A percentile compares a stretch with the other conserved stretches of the same genome.
Conservation (phyloP, 352 stramenopile genomes). For the Globisporangium uncinulatum region DNA sequence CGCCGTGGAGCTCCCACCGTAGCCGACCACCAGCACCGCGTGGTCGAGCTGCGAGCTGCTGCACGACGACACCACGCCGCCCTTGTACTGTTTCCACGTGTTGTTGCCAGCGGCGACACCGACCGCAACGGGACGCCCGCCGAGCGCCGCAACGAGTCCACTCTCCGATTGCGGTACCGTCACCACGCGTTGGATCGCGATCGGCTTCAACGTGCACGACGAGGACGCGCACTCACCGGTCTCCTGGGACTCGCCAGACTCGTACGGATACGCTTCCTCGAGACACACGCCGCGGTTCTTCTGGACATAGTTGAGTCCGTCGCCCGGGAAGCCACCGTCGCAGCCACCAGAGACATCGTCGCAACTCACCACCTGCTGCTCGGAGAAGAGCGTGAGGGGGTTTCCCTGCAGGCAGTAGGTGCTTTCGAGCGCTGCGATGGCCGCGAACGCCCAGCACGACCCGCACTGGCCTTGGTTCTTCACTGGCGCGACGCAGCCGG, state of each 20-base stretch:
- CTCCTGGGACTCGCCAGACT: slow-evolving; percentile 32
- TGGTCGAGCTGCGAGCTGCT: slow-evolving; percentile 94
- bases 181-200: slow-evolving; percentile 45
- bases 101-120: slow-evolving; percentile 93
- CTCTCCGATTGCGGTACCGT: slow-evolving; percentile 65
- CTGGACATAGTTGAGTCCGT: slow-evolving; percentile 89
- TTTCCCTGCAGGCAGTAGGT: slow-evolving; percentile 79
- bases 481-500: slow-evolving; percentile 53
- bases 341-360: slow-evolving; percentile 82
- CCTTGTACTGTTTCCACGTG: slow-evolving; percentile 97
- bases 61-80: slow-evolving; percentile 83
- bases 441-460: slow-evolving; percentile 98
- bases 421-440: slow-evolving; percentile 88
- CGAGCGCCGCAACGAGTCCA: slow-evolving; percentile 82
- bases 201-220: slow-evolving; percentile 25
- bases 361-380: slow-evolving; percentile 93
- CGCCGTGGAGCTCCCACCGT: slow-evolving; percentile 44
- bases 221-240: slow-evolving; percentile 21
- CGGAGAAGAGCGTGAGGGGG: slow-evolving; percentile 78
- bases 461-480: slow-evolving; percentile 97
- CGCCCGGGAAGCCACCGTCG: slow-evolving; percentile 82
- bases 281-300: slow-evolving; percentile 68
- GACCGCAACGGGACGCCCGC: slow-evolving; percentile 90
- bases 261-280: slow-evolving; percentile 80
- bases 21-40: slow-evolving; percentile 96